These are phyloP conservation scores for Cordyceps pruinosa DNA, from an alignment of 2,329 filamentous ascomycete genomes.

Conservation along the genomic window DNA sequence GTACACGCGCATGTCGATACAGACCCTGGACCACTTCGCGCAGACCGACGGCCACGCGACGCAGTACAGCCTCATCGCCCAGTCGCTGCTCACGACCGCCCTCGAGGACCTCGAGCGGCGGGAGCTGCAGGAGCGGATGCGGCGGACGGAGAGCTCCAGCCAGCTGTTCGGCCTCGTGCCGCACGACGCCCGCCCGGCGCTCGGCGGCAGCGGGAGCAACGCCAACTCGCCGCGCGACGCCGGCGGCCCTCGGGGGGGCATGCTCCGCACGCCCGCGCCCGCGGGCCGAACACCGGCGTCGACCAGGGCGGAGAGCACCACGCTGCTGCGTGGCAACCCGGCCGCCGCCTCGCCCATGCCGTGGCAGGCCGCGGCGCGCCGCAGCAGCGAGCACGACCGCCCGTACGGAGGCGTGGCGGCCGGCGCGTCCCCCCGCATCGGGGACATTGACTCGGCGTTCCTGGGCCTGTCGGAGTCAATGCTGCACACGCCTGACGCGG, in stretches of 20 bases:
- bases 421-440: conserved; percentile 25
- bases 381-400: background rate
- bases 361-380: background rate
- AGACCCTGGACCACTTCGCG: conserved; percentile 42
- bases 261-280: background rate
- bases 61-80: conserved; percentile 48
- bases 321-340: background rate
- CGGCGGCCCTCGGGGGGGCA: background rate
- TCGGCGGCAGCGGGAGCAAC: background rate
- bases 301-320: background rate
- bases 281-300: background rate
- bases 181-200: conserved; percentile 11
- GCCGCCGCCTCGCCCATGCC: background rate
- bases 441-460: conserved; percentile 32
- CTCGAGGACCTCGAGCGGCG: conserved; percentile 40
- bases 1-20: conserved; percentile 40
- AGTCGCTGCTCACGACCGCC: conserved; percentile 41
- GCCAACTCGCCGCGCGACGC: background rate
- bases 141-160: conserved; percentile 43
- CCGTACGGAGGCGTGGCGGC: conserved; percentile 22
- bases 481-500: conserved; percentile 35
- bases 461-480: conserved; percentile 31
- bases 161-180: conserved; percentile 46
- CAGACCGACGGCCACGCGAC: conserved; percentile 42
- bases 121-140: conserved; percentile 39